These are phyloP conservation scores for Dothistroma septosporum DNA, from an alignment of 2,329 filamentous ascomycete species.

Conservation along the genomic window DNA sequence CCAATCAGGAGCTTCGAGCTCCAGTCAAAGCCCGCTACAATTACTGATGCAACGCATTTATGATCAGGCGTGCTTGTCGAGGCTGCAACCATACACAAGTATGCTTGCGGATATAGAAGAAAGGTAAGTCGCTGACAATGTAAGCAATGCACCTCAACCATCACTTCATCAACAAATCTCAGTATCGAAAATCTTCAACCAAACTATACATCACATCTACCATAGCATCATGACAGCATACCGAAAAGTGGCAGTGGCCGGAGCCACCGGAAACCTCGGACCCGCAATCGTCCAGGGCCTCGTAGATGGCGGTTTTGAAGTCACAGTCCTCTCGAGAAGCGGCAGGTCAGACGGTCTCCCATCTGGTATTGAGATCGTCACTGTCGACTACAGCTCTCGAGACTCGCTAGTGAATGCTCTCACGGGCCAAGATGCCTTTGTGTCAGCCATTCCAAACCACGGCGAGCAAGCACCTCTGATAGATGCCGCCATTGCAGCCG, in stretches of 20 bases:
- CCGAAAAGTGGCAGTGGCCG: conserved; percentile 32
- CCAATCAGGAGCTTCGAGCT: background rate
- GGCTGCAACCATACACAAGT: background rate
- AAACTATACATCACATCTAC: background rate
- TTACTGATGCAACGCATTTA: background rate
- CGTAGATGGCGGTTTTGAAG: conserved; percentile 35
- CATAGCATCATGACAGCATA: conserved; percentile 12
- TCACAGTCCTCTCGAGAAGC: conserved; percentile 48
- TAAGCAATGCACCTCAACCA: background rate
- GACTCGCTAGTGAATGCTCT: conserved; percentile 34
- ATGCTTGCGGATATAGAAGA: background rate
- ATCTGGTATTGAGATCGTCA: conserved; percentile 36
- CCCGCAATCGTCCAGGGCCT: conserved; percentile 40
- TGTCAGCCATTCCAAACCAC: conserved; percentile 22
- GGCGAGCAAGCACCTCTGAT: conserved; percentile 33
- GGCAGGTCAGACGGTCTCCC: conserved; percentile 41
- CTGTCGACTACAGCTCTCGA: conserved; percentile 47
- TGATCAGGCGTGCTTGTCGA: background rate
- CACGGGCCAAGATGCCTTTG: conserved; percentile 36
- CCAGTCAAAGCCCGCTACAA: background rate
- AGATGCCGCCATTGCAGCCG: conserved; percentile 38
- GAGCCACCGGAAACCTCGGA: conserved; percentile 42
- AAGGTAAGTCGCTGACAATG: background rate
- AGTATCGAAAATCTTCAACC: background rate
- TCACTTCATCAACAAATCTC: background rate